Base-by-base conservation (phyloP, 768 basidiomycete genomes). In the Hydnum rufescens region DNA sequence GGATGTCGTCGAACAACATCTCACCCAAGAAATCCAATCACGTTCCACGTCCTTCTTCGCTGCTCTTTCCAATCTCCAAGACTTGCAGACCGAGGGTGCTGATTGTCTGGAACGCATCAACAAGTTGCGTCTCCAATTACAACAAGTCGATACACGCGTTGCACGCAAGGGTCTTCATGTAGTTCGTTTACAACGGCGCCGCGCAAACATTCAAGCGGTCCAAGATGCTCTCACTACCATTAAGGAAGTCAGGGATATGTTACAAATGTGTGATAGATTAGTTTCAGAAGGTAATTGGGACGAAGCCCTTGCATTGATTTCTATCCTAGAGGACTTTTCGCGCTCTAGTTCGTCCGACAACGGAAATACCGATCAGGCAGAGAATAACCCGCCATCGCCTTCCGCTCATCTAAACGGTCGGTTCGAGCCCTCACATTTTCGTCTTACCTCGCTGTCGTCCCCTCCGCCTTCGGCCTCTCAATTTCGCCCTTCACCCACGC, bases 11-110 rank as follows among this genome's bases (percentile, higher is more conserved):
- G 95, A 99, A 62, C 79, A 88, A 55, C 93, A 99, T 64, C 82
- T 99, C 53, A 76, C 92, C 3, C 78, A 78, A 55, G 95, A 97
- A 65, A 92, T 99, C 43, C 82, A 83, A 5, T 69, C 82, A 5
- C 82, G 93, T 13, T 87, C 90, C 0, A 75, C 85, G 0, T 88
- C 89, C 1, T 99, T 99, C 74, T 99, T 97, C 60, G 82, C 92
- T 3, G 95, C 95, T 4, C 75, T 99, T 32, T 76, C 88, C 4
- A 99, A 99, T 64, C 71, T 99, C 4, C 85, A 95, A 60, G 82
- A 88, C 57, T 74, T 99, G 6, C 88, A 90, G 61, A 75, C 82
- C 3, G 88, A 95, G 62, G 92, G 89, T 0, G 75, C 81, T 47
- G 74, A 78, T 47, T 92, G 90, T 60, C 71, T 97, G 4, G 66